Base-by-base conservation (phyloP, 2,329 filamentous ascomycete species). In the Taxawa tesnikishii region DNA sequence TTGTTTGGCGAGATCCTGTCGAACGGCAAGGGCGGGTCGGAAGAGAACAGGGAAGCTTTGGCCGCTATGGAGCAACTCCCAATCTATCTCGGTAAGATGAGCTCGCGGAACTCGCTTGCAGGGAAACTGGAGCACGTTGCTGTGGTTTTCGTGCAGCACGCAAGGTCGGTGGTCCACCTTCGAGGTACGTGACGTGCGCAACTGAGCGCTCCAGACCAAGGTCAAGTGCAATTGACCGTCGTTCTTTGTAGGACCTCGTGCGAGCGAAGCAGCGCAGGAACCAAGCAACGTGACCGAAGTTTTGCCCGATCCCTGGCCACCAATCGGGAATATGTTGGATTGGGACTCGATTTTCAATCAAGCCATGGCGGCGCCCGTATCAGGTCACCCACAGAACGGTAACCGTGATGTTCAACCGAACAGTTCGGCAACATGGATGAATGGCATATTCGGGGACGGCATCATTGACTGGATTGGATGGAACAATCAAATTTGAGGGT, bases 1-100 rank as follows among this genome's bases (percentile, higher is more conserved):
- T 33, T 46, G 2, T 43, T 46, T 17, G 43, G 43, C 7, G 34
- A 41, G 15, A 31, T 47, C 14, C n/a, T 44, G 14, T 31, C 37
- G 2, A 29, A 26, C 2, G 34, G 19, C 6, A 17, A 13, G 5
- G 15, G 7, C 3, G 16, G 14, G 9, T 16, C 21, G 6, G 26
- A 21, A 23, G 24, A 32, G n/a, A 28, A 28, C 11, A 23, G 28
- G 19, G 21, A 30, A 14, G 21, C 33, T 2, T 27, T 45, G 5
- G 16, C 32, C 8, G 43, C 41, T 9, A 43, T 46, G 41, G 38
- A 43, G 26, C 26, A 33, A 15, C 34, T 46, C 9, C 43, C 41
- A 4, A 15, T 25, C 11, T 46, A 43, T 28, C 21, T 46, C 10
- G 19, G 26, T 9, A 33, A 34, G 15, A 39, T 45, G 43, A 23